phyloP scores from a whole-genome alignment of 306 rosid genomes.

The Alnus glutinosa region DNA sequence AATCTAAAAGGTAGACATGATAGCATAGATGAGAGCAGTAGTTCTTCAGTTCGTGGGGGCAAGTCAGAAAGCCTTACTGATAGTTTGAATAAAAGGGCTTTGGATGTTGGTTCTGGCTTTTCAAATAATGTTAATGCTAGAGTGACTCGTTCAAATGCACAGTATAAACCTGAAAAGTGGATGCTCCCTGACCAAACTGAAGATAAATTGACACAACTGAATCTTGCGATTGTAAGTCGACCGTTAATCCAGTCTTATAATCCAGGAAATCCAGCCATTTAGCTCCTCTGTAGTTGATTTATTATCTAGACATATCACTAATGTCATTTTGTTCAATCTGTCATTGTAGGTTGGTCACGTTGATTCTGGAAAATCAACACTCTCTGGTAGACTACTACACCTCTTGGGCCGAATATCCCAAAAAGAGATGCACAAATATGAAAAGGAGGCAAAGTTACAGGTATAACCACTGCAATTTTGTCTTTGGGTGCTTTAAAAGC shows the following conservation, averaged over 20 bases:
- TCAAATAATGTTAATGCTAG: conserved; percentile 44
- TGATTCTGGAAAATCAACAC: conserved; percentile 98
- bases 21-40: conserved; percentile 33
- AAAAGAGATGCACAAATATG: conserved; percentile 96
- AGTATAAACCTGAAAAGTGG: conserved; percentile 84
- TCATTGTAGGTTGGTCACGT: conserved; percentile 92
- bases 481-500: conserved; percentile 27
- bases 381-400: conserved; percentile 88
- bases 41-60: conserved; percentile 46
- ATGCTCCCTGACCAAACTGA: conserved; percentile 82
- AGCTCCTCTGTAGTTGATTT: conserved; percentile 8
- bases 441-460: conserved; percentile 88
- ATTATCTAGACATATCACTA: conserved; percentile 16
- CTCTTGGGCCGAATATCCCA: conserved; percentile 79
- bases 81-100: conserved; percentile 40
- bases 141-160: conserved; percentile 36
- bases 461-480: conserved; percentile 36
- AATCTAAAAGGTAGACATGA: conserved; percentile 41
- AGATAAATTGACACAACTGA: conserved; percentile 78
- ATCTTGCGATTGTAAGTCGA: conserved; percentile 82
- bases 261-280: conserved; percentile 9
- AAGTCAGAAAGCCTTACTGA: conserved; percentile 47
- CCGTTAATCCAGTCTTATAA: conserved; percentile 19
- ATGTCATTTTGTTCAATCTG: conserved; percentile 24
- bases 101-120: conserved; percentile 53